A percentile compares a stretch with the other conserved stretches of the same genome.
phyloP scores from a whole-genome alignment of 2,329 filamentous ascomycete genomes.

The Aspergillus phoenicis region DNA sequence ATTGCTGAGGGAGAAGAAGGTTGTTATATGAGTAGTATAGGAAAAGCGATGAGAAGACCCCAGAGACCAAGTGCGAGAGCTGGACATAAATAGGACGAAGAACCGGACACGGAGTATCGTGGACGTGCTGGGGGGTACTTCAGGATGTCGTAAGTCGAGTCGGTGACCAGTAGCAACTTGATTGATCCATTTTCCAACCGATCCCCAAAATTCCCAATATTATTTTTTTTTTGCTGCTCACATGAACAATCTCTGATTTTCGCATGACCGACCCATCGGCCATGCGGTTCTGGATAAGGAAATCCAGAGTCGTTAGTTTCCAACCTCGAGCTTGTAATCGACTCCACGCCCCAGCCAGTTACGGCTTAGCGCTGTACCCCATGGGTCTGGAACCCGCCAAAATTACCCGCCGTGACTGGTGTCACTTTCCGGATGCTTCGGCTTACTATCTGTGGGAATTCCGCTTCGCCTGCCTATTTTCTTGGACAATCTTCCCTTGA shows the following conservation, averaged over 20 bases:
- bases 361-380: neutral
- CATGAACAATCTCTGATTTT: slow-evolving; percentile 29
- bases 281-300: slow-evolving; percentile 9
- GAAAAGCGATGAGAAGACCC: neutral
- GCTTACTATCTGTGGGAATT: slow-evolving; percentile 36
- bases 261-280: slow-evolving; percentile 21
- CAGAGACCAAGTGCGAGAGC: neutral
- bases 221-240: slow-evolving; percentile 33
- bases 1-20: neutral
- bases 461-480: slow-evolving; percentile 16
- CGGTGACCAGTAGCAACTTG: slow-evolving; percentile 3
- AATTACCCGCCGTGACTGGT: slow-evolving; percentile 5
- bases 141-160: slow-evolving; percentile 1
- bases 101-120: neutral
- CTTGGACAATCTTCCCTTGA: too few species aligned
- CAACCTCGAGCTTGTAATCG: neutral
- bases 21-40: neutral
- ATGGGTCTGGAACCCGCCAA: slow-evolving; percentile 23
- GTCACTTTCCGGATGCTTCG: slow-evolving; percentile 24
- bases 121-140: neutral
- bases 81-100: slow-evolving; percentile 1
- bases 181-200: neutral
- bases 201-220: neutral
- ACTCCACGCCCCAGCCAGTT: neutral
- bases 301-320: neutral